Evolutionary conservation across 176 grass and related monocot genomes (phyloP).

Genomic region (Ensete ventricosum): DNA sequence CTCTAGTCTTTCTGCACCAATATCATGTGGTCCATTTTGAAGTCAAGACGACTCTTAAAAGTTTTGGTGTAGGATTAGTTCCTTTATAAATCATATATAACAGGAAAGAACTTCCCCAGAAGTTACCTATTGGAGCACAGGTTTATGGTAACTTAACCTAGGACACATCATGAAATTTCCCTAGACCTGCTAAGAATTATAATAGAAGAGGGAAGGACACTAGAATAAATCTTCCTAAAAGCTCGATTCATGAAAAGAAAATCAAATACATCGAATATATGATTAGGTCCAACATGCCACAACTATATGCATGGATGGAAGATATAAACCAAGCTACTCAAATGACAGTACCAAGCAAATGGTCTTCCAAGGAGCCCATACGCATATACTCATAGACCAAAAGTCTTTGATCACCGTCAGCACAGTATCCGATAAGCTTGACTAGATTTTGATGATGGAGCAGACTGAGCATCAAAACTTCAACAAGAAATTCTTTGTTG

Average conservation of each 20-base stretch:
- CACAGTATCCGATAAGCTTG: slow-evolving; percentile 5
- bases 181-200: background rate
- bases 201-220: background rate
- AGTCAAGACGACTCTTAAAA: background rate
- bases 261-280: background rate
- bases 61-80: background rate
- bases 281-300: background rate
- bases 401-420: slow-evolving; percentile 8
- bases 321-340: background rate
- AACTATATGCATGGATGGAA: background rate
- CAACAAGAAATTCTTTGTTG: slow-evolving; percentile 7
- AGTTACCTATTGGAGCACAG: background rate
- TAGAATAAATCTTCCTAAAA: too few species aligned
- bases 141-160: background rate
- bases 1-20: background rate
- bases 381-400: background rate
- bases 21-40: background rate
- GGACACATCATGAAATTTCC: background rate
- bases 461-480: slow-evolving; percentile 4
- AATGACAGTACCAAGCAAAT: background rate
- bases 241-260: background rate
- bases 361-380: background rate
- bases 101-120: too few species aligned
- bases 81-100: too few species aligned
- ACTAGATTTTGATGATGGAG: slow-evolving; percentile 5